Conservation (phyloP, 2,329 filamentous ascomycete species). For the Botrytis pseudocinerea region DNA sequence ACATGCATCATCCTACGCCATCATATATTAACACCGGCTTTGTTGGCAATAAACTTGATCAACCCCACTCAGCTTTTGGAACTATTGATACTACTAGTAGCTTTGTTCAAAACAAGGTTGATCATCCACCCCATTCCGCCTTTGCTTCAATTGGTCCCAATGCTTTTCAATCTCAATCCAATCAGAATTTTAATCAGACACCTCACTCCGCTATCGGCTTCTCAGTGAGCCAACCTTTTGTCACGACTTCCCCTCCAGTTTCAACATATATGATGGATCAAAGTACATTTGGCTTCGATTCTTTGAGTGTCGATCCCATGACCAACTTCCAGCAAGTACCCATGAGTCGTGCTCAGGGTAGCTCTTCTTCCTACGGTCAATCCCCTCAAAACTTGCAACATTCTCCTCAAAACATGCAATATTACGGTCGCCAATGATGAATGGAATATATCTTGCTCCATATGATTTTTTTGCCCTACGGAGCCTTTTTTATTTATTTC, state of each 20-base stretch:
- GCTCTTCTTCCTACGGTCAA: conserved; percentile 35
- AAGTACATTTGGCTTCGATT: conserved; percentile 32
- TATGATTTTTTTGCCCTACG: background rate
- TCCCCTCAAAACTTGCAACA: conserved; percentile 32
- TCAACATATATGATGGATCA: conserved; percentile 34
- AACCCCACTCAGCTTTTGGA: conserved; percentile 28
- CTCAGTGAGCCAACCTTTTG: conserved; percentile 34
- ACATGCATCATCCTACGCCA: conserved; percentile 27
- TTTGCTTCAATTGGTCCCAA: conserved; percentile 31
- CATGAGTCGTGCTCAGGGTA: conserved; percentile 36
- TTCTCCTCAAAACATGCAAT: conserved; percentile 26
- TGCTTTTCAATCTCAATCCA: conserved; percentile 28
- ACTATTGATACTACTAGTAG: conserved; percentile 26
- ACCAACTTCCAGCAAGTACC: conserved; percentile 34
- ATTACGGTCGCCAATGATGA: conserved; percentile 32
- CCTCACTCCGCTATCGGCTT: conserved; percentile 27
- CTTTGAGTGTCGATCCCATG: conserved; percentile 28
- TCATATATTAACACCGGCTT: conserved; percentile 32
- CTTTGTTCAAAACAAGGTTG: conserved; percentile 32
- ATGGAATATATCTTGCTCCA: conserved; percentile 18
- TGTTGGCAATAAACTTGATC: conserved; percentile 30
- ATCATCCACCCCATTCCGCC: conserved; percentile 27
- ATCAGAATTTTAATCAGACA: conserved; percentile 31
- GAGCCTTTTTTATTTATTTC: background rate
- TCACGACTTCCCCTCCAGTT: conserved; percentile 32